Evolutionary conservation across 257 asterid species (phyloP), one percentile per base, ranked within the genome.

Genomic region (Linderniella brevidens): DNA sequence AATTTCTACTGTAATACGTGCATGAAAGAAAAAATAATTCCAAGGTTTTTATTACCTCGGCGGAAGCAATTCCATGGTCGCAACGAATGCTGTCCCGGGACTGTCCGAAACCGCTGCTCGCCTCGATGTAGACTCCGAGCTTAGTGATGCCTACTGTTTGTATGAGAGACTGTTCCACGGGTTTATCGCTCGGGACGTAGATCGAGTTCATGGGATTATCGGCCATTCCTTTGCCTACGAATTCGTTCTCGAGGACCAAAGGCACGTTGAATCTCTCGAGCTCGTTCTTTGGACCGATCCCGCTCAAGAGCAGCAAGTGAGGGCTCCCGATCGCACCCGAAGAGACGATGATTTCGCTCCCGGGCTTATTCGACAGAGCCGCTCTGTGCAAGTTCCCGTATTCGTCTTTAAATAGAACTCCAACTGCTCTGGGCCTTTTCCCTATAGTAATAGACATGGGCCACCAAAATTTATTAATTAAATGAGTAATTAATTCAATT

Each of bases 81-180:
- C 38, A 19, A 48, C 6, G 40, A 15, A 48, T 48, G 40, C 53
- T 48, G 15, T 48, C 40, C 1, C 15, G n/a, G 40, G 53, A 48
- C 53, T 48, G 53, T 1, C 53, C 53, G 32, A 48, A 48, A 15
- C 53, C 53, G 32, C 53, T 48, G 53, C 53, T 48, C 5, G 53
- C 53, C 16, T 48, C 53, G 6, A 48, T 48, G 53, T 48, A 48
- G 15, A 48, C 53, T 6, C 53, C 40, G 4, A 19, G 1, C 15
- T 17, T 48, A 11, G 53, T 48, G 16, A 48, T 48, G 10, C 53
- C 53, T 1, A 48, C 53, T 1, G 53, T 48, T 38, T 48, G 38
- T 19, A 48, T 48, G 39, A 48, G 53, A 10, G 53, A 48, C 53
- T 20, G 38, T 38, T 48, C 13, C 5, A 48, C 38, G 0, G 53